These are phyloP conservation scores for Phoma sp. DNA, from an alignment of 2,329 filamentous ascomycete genomes.

Conservation along the genomic window DNA sequence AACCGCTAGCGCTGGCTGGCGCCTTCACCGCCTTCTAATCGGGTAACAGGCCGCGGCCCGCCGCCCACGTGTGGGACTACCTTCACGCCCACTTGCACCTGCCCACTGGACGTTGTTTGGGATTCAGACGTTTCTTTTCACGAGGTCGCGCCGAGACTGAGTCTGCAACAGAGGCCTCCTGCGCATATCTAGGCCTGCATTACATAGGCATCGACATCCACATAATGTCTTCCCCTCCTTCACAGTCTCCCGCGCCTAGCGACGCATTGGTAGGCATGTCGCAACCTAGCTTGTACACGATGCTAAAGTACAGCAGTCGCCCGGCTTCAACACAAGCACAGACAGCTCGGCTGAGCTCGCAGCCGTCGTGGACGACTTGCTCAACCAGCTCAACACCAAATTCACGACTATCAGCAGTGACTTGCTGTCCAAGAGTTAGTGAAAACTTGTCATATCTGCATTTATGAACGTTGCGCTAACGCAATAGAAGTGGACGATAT, in stretches of 20 bases:
- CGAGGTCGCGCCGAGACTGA: too few species aligned
- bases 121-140: too few species aligned
- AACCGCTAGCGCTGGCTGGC: constrained; percentile 26
- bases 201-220: not conserved
- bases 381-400: constrained; percentile 83
- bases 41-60: constrained; percentile 33
- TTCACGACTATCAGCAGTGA: constrained; percentile 85
- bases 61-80: constrained; percentile 25
- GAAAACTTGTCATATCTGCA: too few species aligned
- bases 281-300: not conserved
- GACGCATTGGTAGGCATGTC: not conserved
- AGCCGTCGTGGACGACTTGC: constrained; percentile 81
- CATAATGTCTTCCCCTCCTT: constrained; percentile 28
- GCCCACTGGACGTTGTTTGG: not conserved
- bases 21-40: constrained; percentile 36
- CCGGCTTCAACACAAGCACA: constrained; percentile 22
- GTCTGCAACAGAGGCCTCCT: not conserved
- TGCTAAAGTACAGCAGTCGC: constrained; percentile 15
- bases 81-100: constrained; percentile 3
- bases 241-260: constrained; percentile 5
- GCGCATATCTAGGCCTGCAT: not conserved
- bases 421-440: constrained; percentile 84
- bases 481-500: constrained; percentile 82
- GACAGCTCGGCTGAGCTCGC: constrained; percentile 66
- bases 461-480: not conserved